Percentiles rank a stretch among this genome's conserved stretches.
Conservation (phyloP, 2,329 filamentous ascomycete species). For the Dactylellina cionopaga region DNA sequence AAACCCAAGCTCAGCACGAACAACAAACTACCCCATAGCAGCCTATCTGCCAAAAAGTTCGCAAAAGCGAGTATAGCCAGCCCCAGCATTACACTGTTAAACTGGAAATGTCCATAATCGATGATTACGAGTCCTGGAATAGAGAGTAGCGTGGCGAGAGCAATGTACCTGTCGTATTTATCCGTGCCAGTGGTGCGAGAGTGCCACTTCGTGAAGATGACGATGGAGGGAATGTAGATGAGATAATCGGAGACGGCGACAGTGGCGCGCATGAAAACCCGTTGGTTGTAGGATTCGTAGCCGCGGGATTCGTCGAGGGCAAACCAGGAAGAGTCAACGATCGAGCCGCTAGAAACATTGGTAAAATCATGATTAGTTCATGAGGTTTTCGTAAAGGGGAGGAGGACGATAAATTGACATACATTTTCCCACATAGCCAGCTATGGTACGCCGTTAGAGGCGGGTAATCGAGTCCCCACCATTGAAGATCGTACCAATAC, state of each 20-base stretch:
- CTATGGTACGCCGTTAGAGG: constrained; percentile 98
- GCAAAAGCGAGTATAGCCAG: constrained; percentile 87
- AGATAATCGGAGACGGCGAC: constrained; percentile 92
- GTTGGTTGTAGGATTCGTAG: constrained; percentile 79
- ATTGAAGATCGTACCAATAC: constrained; percentile 97
- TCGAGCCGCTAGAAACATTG: constrained; percentile 68
- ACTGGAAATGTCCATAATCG: constrained; percentile 96
- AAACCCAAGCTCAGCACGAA: constrained; percentile 95
- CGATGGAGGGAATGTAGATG: constrained; percentile 82
- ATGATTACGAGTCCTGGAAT: constrained; percentile 90
- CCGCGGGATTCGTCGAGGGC: constrained; percentile 83
- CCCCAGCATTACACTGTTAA: constrained; percentile 98
- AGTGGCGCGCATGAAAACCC: constrained; percentile 94
- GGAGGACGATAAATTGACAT: constrained; percentile 57
- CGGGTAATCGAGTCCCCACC: constrained; percentile 98
- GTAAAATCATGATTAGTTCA: not conserved
- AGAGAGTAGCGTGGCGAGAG: constrained; percentile 88
- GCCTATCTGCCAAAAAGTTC: constrained; percentile 83
- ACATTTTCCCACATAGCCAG: constrained; percentile 89
- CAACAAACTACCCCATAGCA: constrained; percentile 89
- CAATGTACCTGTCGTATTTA: constrained; percentile 69
- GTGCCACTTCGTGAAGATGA: constrained; percentile 85
- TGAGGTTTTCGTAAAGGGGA: not conserved
- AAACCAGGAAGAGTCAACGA: constrained; percentile 88
- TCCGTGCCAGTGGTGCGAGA: constrained; percentile 79